Conservation (phyloP, 129 eudicot genomes). For the Apium graveolens region DNA sequence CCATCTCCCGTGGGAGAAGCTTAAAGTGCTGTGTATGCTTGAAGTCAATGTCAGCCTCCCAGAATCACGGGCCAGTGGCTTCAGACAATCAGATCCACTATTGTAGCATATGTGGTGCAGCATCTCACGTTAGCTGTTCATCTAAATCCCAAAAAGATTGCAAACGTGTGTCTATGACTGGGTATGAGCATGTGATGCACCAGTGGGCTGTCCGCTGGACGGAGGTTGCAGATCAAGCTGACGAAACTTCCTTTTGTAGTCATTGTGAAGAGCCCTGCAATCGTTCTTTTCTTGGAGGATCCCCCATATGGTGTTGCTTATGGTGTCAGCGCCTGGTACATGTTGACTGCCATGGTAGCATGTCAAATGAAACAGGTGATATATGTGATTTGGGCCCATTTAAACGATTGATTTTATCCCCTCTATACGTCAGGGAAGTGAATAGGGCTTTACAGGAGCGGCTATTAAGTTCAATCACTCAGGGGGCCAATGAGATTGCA, state of each 20-base stretch:
- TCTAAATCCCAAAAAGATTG: slow-evolving; percentile 83
- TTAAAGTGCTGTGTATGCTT: slow-evolving; percentile 92
- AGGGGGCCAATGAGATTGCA: slow-evolving; percentile 98
- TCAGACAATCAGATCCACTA: slow-evolving; percentile 74
- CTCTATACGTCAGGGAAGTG: slow-evolving; percentile 70
- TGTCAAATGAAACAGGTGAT: slow-evolving; percentile 86
- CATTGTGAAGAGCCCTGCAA: slow-evolving; percentile 96
- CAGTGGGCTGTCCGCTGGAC: slow-evolving; percentile 97
- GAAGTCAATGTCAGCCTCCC: slow-evolving; percentile 74
- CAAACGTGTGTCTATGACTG: slow-evolving; percentile 83
- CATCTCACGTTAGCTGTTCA: slow-evolving; percentile 78
- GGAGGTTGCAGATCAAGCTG: slow-evolving; percentile 80
- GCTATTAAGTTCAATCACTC: slow-evolving; percentile 78
- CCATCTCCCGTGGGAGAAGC: slow-evolving; percentile 73
- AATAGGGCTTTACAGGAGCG: slow-evolving; percentile 60
- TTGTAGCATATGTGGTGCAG: slow-evolving; percentile 88
- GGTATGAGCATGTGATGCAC: slow-evolving; percentile 63
- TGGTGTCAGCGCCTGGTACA: slow-evolving; percentile 98
- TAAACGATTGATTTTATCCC: slow-evolving; percentile 80
- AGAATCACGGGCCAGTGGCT: slow-evolving; percentile 59
- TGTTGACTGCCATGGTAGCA: slow-evolving; percentile 81
- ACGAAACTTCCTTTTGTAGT: slow-evolving; percentile 84
- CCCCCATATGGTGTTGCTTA: slow-evolving; percentile 95
- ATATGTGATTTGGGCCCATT: slow-evolving; percentile 91
- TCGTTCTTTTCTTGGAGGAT: slow-evolving; percentile 88